These are phyloP conservation scores for Cynara cardunculus DNA, from an alignment of 129 eudicot genomes.

Conservation along the genomic window DNA sequence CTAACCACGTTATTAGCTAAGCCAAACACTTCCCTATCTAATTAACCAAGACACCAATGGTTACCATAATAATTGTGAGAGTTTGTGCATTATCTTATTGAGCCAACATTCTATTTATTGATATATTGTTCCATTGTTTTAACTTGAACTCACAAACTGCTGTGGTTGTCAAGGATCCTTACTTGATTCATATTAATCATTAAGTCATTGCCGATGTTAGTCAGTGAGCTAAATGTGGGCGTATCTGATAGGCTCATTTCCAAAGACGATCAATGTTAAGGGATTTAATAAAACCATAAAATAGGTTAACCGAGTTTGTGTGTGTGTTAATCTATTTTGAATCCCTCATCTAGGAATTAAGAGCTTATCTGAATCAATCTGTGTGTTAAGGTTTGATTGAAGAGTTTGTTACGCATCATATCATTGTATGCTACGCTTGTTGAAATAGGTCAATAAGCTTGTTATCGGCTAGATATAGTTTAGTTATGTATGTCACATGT, in stretches of 20 bases:
- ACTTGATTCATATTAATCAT: no score
- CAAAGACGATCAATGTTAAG: neutral
- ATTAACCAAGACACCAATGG: no score
- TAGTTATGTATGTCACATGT: neutral
- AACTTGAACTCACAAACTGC: no score
- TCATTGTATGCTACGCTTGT: neutral
- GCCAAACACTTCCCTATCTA: no score
- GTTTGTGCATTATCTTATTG: no score
- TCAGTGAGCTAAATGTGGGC: neutral
- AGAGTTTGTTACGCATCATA: neutral
- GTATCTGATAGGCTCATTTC: neutral
- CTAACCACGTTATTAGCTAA: no score
- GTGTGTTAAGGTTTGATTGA: neutral
- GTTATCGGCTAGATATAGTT: neutral
- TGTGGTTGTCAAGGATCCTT: no score
- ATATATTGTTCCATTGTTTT: no score
- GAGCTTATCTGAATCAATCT: no score
- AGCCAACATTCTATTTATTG: no score
- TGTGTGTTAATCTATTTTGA: neutral
- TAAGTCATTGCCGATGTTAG: neutral
- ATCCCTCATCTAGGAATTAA: no score
- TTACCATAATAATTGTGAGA: no score
- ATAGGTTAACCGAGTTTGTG: neutral
- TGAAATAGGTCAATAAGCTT: neutral
- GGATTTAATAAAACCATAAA: neutral